Percentiles rank a stretch among this genome's conserved stretches.
These are phyloP conservation scores for Cyberlindnera bimundalis DNA, from an alignment of 805 yeast genomes.

Conservation along the genomic window DNA sequence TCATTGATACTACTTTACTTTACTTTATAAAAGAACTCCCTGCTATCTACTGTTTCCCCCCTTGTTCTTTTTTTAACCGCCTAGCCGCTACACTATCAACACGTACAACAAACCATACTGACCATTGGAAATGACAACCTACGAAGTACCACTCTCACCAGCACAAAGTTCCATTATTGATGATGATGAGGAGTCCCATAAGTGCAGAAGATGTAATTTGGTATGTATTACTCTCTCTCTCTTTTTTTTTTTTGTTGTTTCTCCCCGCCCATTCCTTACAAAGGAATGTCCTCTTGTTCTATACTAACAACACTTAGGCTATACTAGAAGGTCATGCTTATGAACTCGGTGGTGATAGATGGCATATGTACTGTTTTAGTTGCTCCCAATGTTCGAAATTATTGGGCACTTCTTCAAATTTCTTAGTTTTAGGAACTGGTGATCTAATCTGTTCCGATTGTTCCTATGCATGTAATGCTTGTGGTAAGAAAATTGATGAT, in stretches of 20 bases:
- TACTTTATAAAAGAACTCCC: too few species aligned
- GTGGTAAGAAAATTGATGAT: constrained; percentile 85
- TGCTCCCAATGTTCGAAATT: constrained; percentile 81
- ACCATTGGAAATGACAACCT: constrained; percentile 7
- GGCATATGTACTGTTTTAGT: constrained; percentile 92
- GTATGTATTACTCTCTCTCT: constrained; percentile 1
- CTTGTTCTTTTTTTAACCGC: not conserved
- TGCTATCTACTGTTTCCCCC: not conserved
- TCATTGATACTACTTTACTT: too few species aligned
- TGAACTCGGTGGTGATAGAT: constrained; percentile 88
- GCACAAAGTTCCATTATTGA: constrained; percentile 10
- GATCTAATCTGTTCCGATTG: constrained; percentile 86
- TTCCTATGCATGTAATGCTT: constrained; percentile 84
- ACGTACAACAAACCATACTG: too few species aligned
- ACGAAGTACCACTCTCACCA: constrained; percentile 10
- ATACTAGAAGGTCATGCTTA: constrained; percentile 92
- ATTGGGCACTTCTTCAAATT: constrained; percentile 84
- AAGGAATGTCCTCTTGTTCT: not conserved
- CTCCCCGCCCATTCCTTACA: not conserved
- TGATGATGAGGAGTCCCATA: constrained; percentile 27
- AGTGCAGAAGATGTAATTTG: constrained; percentile 42
- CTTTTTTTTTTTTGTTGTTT: too few species aligned
- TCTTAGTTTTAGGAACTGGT: constrained; percentile 90
- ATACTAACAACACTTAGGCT: constrained; percentile 26
- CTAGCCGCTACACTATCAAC: not conserved